Evolutionary conservation across 805 yeast genomes (phyloP).

Genomic region (Myxozyma geophila): DNA sequence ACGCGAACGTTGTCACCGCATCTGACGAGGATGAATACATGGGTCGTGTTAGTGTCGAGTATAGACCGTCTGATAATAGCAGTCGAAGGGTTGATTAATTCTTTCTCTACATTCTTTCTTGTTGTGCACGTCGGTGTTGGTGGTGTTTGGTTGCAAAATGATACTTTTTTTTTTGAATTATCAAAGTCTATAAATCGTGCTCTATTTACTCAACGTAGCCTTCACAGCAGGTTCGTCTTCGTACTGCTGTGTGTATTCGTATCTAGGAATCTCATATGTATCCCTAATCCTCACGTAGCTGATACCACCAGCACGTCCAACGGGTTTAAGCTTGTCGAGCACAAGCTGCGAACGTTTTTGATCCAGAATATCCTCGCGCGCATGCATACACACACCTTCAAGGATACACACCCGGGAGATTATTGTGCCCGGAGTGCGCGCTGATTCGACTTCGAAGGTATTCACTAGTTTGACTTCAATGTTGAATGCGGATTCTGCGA

Average conservation of each 20-base stretch:
- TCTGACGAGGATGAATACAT: conserved; percentile 27
- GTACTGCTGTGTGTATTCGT: conserved; percentile 44
- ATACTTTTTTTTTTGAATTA: neutral
- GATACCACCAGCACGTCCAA: conserved; percentile 59
- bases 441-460: conserved; percentile 52
- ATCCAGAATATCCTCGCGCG: conserved; percentile 58
- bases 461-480: conserved; percentile 57
- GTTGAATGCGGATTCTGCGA: conserved; percentile 65
- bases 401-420: conserved; percentile 52
- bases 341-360: conserved; percentile 50
- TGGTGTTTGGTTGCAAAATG: neutral
- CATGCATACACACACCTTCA: conserved; percentile 64
- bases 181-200: neutral
- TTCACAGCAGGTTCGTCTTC: conserved; percentile 20
- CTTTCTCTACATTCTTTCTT: neutral
- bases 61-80: conserved; percentile 18
- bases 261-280: conserved; percentile 56
- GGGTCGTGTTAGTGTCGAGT: conserved; percentile 36
- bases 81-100: neutral
- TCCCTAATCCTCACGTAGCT: conserved; percentile 52
- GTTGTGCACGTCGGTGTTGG: neutral
- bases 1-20: conserved; percentile 17
- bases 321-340: conserved; percentile 55
- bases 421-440: conserved; percentile 33
- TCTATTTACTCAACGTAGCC: neutral